Evolutionary conservation across 371 early-diverging fungal species (phyloP).

Genomic region (Rhizomucor pusillus): DNA sequence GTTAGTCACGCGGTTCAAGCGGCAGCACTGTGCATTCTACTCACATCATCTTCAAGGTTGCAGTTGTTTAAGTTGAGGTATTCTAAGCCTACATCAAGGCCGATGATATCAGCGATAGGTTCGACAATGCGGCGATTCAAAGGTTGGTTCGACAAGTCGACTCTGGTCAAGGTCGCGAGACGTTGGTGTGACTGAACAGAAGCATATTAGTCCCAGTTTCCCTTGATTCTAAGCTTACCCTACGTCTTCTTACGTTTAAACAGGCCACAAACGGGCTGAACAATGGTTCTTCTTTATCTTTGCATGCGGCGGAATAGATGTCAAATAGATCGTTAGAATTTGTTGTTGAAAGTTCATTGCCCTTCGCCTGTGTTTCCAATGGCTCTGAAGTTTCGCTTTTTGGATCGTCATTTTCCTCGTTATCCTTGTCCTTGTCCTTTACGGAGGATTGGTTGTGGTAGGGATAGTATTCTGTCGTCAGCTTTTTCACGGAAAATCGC

Average conservation of each 20-base stretch:
- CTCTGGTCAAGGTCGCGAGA: constrained; percentile 26
- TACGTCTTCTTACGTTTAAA: constrained; percentile 32
- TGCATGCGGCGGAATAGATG: constrained; percentile 47
- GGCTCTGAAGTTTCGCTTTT: constrained; percentile 8
- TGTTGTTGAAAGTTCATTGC: neutral
- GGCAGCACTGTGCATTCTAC: neutral
- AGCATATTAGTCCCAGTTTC: neutral
- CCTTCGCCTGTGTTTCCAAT: neutral
- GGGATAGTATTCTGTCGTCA: constrained; percentile 53
- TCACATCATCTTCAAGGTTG: constrained; percentile 67
- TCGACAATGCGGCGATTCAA: constrained; percentile 39
- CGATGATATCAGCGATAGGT: constrained; percentile 62
- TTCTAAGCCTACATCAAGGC: constrained; percentile 54
- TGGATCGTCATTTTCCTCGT: neutral
- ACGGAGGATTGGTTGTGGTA: constrained; percentile 11
- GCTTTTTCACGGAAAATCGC: constrained; percentile 52
- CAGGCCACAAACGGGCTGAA: constrained; percentile 45
- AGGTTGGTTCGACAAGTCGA: constrained; percentile 48
- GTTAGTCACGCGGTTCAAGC: neutral
- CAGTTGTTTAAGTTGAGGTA: constrained; percentile 56
- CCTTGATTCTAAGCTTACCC: neutral
- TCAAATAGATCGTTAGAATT: constrained; percentile 18
- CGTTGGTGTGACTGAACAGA: constrained; percentile 21
- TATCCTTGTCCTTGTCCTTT: neutral
- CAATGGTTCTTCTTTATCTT: constrained; percentile 53